Evolutionary conservation across 1,284 basidiomycete genomes (phyloP).

Genomic region (Takashimella tepidaria): DNA sequence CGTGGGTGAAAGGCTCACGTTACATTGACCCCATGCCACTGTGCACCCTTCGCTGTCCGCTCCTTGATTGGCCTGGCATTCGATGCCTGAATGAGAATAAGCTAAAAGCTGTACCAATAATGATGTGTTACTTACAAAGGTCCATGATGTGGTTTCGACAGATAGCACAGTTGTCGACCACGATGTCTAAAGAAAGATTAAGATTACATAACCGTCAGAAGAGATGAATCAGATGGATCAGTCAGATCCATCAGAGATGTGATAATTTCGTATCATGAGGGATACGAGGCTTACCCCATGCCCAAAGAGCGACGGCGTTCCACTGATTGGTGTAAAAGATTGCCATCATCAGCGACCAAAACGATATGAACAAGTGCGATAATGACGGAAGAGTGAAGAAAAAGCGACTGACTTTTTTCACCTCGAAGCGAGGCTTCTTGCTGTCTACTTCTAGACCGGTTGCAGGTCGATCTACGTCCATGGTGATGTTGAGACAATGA

Average conservation of each 20-base stretch:
- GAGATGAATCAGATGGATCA: too few relatives aligned
- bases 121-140: conserved; percentile 62
- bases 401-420: conserved; percentile 72
- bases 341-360: conserved; percentile 3
- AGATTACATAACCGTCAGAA: conserved; percentile 11
- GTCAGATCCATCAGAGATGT: not conserved
- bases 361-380: too few relatives aligned
- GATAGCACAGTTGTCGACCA: conserved; percentile 93
- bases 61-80: conserved; percentile 98
- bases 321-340: conserved; percentile 56
- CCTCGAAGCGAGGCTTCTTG: conserved; percentile 71
- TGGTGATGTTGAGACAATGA: conserved; percentile 22
- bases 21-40: conserved; percentile 98
- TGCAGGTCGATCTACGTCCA: conserved; percentile 51
- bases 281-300: conserved; percentile 92
- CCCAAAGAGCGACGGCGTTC: conserved; percentile 94
- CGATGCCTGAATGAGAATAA: conserved; percentile 72
- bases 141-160: conserved; percentile 99
- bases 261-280: conserved; percentile 11
- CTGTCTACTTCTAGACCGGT: conserved; percentile 46
- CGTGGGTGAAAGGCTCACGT: conserved; percentile 57
- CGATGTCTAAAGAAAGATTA: conserved; percentile 61
- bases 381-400: not conserved
- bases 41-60: conserved; percentile 94
- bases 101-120: not conserved